Conservation (phyloP, 305 asterid genomes). For the Stenogyne calaminthoides region DNA sequence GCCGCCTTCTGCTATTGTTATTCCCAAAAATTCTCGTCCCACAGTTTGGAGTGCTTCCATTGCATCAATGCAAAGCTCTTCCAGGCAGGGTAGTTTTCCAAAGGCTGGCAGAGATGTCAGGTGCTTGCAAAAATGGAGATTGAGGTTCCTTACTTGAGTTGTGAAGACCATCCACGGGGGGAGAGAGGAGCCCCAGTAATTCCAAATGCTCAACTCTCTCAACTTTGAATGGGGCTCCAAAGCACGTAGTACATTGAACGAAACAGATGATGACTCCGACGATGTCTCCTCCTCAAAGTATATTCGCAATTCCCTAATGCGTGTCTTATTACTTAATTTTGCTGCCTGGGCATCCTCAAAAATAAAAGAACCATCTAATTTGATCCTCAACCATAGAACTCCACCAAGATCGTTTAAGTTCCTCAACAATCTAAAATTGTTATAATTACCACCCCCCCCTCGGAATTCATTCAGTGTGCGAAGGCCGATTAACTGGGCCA, state of each 20-base stretch:
- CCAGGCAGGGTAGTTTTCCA: background rate
- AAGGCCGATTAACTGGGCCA: background rate
- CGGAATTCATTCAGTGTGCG: background rate
- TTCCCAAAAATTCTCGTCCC: background rate
- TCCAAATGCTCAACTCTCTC: background rate
- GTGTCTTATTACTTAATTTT: background rate
- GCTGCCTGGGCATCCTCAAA: background rate
- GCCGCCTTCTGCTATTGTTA: background rate
- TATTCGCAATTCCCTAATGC: background rate
- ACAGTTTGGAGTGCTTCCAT: background rate
- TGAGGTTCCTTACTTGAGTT: background rate
- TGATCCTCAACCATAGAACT: background rate
- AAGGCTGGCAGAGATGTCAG: background rate
- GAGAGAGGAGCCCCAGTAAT: background rate
- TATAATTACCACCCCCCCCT: background rate
- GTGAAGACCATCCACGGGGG: background rate
- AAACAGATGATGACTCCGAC: too few species aligned
- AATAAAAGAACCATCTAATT: background rate
- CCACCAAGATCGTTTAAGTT: background rate
- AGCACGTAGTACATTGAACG: background rate
- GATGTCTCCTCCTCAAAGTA: background rate
- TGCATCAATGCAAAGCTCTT: background rate
- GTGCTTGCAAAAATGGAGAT: background rate
- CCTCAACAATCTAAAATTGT: background rate
- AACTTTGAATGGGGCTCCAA: background rate